A percentile compares a stretch with the other conserved stretches of the same genome.
phyloP scores from a whole-genome alignment of 257 asterid species.

The Solanum piurae region DNA sequence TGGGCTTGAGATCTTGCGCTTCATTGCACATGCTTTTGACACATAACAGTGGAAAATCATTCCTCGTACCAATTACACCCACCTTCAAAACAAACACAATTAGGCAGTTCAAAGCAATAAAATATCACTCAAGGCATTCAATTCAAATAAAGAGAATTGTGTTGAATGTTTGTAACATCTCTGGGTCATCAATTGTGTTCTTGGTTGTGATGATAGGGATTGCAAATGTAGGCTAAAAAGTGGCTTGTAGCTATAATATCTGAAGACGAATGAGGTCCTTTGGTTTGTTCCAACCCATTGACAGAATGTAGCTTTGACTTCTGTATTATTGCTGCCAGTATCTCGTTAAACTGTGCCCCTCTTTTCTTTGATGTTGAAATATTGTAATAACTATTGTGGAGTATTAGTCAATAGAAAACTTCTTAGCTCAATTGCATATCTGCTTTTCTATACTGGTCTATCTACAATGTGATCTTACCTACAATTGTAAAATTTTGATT shows the following conservation, averaged over 20 bases:
- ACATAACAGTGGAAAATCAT: not conserved
- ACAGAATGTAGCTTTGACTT: not conserved
- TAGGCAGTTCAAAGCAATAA: not conserved
- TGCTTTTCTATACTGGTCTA: not conserved
- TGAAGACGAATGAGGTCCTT: not conserved
- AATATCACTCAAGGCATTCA: not conserved
- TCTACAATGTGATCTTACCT: not conserved
- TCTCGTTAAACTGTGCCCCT: not conserved
- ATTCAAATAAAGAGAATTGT: not conserved
- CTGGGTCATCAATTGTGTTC: not conserved
- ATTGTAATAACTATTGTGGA: not conserved
- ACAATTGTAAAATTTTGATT: not conserved
- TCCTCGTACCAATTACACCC: not conserved
- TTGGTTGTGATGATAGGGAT: not conserved
- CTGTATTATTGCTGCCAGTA: not conserved
- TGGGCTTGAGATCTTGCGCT: not conserved
- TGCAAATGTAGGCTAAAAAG: not conserved
- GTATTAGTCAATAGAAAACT: not conserved
- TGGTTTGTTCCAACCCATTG: not conserved
- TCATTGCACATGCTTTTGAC: not conserved
- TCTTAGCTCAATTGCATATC: not conserved
- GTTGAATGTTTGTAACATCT: not conserved
- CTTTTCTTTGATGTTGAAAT: not conserved
- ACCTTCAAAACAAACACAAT: not conserved
- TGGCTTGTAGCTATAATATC: not conserved